Conservation (phyloP, 1,284 basidiomycete species). For the Sanghuangporus baumii region DNA sequence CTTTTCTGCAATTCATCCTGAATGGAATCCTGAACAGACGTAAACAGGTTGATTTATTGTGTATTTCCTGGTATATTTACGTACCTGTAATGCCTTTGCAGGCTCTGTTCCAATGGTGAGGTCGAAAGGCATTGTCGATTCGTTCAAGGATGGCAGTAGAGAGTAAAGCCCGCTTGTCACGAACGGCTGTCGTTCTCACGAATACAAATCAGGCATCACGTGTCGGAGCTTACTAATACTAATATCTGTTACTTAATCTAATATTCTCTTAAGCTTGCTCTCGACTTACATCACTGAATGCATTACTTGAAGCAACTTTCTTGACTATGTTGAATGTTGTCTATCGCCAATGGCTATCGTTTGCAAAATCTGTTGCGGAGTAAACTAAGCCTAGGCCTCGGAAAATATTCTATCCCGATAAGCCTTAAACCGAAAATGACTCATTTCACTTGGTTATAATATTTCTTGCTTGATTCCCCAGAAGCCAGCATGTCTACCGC, state of each 20-base stretch:
- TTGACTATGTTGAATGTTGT: too few species aligned
- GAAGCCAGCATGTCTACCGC: constrained; percentile 10
- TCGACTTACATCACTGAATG: not conserved
- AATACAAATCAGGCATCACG: not conserved
- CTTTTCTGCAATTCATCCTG: constrained; percentile 75
- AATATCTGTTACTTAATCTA: not conserved
- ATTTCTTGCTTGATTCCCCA: not conserved
- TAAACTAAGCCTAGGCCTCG: too few species aligned
- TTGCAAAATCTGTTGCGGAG: too few species aligned
- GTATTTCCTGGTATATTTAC: constrained; percentile 18
- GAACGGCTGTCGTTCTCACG: not conserved
- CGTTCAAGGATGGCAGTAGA: constrained; percentile 4
- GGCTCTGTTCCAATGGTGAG: constrained; percentile 75
- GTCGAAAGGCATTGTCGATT: constrained; percentile 58
- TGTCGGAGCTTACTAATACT: not conserved
- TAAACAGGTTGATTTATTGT: constrained; percentile 15
- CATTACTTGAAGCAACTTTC: not conserved
- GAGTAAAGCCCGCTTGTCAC: not conserved
- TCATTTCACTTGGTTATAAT: not conserved
- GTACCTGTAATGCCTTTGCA: constrained; percentile 64
- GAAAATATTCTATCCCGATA: not conserved
- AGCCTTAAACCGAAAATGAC: not conserved
- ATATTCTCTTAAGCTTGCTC: not conserved
- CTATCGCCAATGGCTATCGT: too few species aligned
- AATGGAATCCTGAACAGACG: constrained; percentile 57